These are phyloP conservation scores for Fusarium humuli DNA, from an alignment of 2,329 filamentous ascomycete species.

Conservation along the genomic window DNA sequence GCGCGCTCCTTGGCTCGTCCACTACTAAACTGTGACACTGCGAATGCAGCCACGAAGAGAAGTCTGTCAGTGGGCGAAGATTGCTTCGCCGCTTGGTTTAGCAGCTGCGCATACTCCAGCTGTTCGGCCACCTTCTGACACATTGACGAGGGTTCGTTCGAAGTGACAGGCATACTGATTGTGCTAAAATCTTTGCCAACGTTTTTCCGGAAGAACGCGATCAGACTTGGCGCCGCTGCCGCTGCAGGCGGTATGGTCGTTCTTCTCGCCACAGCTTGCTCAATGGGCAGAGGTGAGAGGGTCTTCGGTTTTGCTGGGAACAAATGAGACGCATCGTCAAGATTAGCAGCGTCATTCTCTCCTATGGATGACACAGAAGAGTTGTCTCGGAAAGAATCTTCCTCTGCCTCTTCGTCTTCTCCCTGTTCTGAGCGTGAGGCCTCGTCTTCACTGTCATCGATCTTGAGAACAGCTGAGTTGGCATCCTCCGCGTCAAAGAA, in stretches of 20 bases:
- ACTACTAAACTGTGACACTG: constrained; percentile 85
- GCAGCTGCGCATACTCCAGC: constrained; percentile 87
- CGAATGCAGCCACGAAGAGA: constrained; percentile 89
- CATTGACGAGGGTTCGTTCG: constrained; percentile 91
- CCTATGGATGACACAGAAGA: constrained; percentile 71
- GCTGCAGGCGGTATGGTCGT: constrained; percentile 78
- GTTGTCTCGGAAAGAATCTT: constrained; percentile 64
- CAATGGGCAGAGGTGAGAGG: constrained; percentile 80
- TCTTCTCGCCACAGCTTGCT: constrained; percentile 73
- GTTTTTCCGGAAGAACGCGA: constrained; percentile 95
- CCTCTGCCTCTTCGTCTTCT: constrained; percentile 61
- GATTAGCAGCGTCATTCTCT: constrained; percentile 67
- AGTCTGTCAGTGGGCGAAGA: constrained; percentile 75
- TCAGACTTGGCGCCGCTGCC: constrained; percentile 86
- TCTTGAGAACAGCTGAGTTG: constrained; percentile 77
- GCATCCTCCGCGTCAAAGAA: constrained; percentile 90
- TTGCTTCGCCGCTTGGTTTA: constrained; percentile 78
- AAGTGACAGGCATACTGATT: constrained; percentile 96
- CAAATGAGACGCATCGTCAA: constrained; percentile 71
- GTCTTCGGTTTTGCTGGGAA: constrained; percentile 83
- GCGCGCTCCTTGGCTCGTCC: constrained; percentile 88
- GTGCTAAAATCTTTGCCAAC: constrained; percentile 97
- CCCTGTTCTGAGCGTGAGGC: constrained; percentile 66
- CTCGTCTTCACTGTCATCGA: constrained; percentile 77
- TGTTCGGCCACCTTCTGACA: constrained; percentile 91